Percentiles rank a stretch among this genome's conserved stretches.
Evolutionary conservation across 768 basidiomycete species (phyloP).

Genomic region (Pleurotus ostreatus): DNA sequence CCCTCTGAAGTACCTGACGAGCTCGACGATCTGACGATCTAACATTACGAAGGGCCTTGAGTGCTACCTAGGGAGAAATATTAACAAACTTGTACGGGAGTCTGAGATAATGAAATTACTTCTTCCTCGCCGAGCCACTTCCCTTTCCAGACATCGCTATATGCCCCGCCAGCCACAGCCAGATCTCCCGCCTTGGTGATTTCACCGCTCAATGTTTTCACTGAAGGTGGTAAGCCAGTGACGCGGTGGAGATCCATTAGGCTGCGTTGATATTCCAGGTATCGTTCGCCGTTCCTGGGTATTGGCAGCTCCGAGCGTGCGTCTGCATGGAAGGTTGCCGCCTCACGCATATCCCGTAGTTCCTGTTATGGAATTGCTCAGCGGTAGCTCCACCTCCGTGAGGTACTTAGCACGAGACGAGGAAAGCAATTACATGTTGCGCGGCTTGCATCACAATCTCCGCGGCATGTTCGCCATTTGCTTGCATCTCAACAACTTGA

Average conservation of each 20-base stretch:
- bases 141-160: slow-evolving; percentile 53
- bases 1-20: slow-evolving; percentile 30
- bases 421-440: slow-evolving; percentile 34
- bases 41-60: slow-evolving; percentile 49
- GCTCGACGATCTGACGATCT: slow-evolving; percentile 39
- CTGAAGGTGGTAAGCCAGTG: slow-evolving; percentile 50
- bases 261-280: slow-evolving; percentile 41
- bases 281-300: slow-evolving; percentile 24
- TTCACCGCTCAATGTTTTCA: slow-evolving; percentile 52
- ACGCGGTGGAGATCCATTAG: slow-evolving; percentile 42
- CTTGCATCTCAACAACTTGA: slow-evolving; percentile 33
- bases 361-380: neutral
- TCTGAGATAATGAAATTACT: slow-evolving; percentile 21
- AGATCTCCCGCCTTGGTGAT: slow-evolving; percentile 33
- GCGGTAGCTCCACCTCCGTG: neutral
- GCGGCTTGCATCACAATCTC: slow-evolving; percentile 48
- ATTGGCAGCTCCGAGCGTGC: slow-evolving; percentile 17
- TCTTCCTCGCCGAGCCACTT: slow-evolving; percentile 52
- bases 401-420: slow-evolving; percentile 1
- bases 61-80: slow-evolving; percentile 41
- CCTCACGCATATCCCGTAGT: slow-evolving; percentile 4
- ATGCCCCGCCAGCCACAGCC: slow-evolving; percentile 47
- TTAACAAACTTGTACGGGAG: neutral
- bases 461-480: slow-evolving; percentile 36
- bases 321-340: slow-evolving; percentile 10